Conservation (phyloP, 768 basidiomycete species). For the Gelatoporia subvermispora region DNA sequence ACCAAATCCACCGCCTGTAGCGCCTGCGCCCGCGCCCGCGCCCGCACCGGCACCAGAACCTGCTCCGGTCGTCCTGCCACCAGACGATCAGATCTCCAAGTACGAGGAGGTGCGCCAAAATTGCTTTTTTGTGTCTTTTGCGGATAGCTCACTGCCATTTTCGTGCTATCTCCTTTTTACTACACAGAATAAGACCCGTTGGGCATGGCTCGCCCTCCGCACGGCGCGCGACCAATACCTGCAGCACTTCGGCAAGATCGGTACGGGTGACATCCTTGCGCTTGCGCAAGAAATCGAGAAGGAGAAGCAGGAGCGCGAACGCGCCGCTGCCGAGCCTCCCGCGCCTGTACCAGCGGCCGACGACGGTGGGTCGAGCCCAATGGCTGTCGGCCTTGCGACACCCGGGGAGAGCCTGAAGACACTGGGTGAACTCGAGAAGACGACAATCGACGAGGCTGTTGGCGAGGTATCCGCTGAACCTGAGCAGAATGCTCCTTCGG, state of each 20-base stretch:
- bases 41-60: slow-evolving; percentile 18
- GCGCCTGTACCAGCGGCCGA: slow-evolving; percentile 15
- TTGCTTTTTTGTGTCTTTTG: slow-evolving; percentile 4
- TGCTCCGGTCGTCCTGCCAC: slow-evolving; percentile 19
- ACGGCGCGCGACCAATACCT: slow-evolving; percentile 68
- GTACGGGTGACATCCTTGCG: slow-evolving; percentile 59
- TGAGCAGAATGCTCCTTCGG: neutral
- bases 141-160: neutral
- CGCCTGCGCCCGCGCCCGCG: slow-evolving; percentile 20
- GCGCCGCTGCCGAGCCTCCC: slow-evolving; percentile 30
- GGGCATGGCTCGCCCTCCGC: slow-evolving; percentile 79
- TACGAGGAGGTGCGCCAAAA: slow-evolving; percentile 55
- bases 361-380: slow-evolving; percentile 3
- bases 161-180: no score
- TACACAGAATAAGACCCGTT: slow-evolving; percentile 66
- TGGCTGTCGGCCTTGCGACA: neutral
- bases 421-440: neutral
- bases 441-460: neutral
- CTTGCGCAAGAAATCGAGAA: slow-evolving; percentile 29
- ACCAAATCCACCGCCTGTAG: slow-evolving; percentile 23
- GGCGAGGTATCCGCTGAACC: slow-evolving; percentile 4
- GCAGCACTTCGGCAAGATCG: slow-evolving; percentile 78
- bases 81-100: slow-evolving; percentile 49
- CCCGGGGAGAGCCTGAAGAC: neutral
- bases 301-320: slow-evolving; percentile 27